These are phyloP conservation scores for Clonostachys rhizophaga DNA, from an alignment of 2,329 filamentous ascomycete genomes.

Conservation along the genomic window DNA sequence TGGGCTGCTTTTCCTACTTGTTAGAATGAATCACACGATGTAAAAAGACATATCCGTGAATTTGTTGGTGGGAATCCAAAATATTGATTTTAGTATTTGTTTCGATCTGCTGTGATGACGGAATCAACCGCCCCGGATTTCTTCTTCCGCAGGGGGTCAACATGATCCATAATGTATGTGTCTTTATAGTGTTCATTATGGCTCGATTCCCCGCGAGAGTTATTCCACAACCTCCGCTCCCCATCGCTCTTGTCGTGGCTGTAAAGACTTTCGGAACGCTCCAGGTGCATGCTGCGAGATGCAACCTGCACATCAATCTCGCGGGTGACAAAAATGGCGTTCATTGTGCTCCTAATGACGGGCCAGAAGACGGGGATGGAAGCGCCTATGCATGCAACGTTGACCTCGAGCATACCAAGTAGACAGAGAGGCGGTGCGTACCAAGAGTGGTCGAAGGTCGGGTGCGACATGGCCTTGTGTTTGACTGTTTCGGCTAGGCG, in stretches of 20 bases:
- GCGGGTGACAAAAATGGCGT: constrained; percentile 15
- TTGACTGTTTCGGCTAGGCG: constrained; percentile 12
- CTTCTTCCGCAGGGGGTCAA: too few species aligned
- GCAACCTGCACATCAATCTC: constrained; percentile 11
- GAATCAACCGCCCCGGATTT: too few species aligned
- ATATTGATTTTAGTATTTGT: too few species aligned
- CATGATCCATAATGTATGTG: too few species aligned
- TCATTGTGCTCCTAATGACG: constrained; percentile 12
- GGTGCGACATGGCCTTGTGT: constrained; percentile 9
- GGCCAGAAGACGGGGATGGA: constrained; percentile 21
- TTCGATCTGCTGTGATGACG: too few species aligned
- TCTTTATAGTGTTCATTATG: too few species aligned
- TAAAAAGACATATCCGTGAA: too few species aligned
- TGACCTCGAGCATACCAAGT: constrained; percentile 16
- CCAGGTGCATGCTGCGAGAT: not conserved
- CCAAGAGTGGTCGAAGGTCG: constrained; percentile 15
- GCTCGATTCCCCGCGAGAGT: too few species aligned
- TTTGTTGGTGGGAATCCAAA: too few species aligned
- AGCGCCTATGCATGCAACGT: constrained; percentile 15
- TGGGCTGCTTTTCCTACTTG: too few species aligned
- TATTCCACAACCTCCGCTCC: not conserved
- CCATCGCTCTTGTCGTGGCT: not conserved
- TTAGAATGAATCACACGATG: too few species aligned
- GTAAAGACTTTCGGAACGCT: not conserved
- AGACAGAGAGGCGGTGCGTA: constrained; percentile 10